Base-by-base conservation (phyloP, 768 basidiomycete species). In the Suillus subaureus region DNA sequence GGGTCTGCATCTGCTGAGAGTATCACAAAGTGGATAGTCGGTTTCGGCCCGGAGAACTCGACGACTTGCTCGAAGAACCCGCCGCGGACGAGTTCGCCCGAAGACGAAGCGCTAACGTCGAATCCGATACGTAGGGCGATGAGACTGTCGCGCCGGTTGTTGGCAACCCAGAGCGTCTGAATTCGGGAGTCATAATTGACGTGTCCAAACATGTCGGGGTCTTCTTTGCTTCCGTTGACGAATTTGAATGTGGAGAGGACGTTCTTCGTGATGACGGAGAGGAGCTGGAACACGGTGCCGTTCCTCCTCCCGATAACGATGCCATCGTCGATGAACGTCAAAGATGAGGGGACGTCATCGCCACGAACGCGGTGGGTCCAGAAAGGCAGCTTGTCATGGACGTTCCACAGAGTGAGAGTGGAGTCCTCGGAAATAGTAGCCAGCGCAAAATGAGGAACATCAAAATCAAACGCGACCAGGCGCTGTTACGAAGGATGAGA, bases 21-120 rank as follows among this genome's bases (percentile, higher is more conserved):
- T 63, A 95, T 93, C 70, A 94, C 92, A 74, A 95, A 93, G 74
- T 94, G 91, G 64, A 95, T 94, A 3, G 93, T 93, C 12, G 93
- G 85, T 75, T 93, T 93, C 35, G 91, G 90, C 40, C 92, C 92
- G 42, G 81, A 81, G 74, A 95, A 95, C 79, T 95, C 93, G 67
- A 89, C 85, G 55, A 92, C 85, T 75, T 94, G 93, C 64, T 94
- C 93, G 45, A 93, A 88, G 72, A 87, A 89, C 40, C 86, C 87
- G 63, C 86, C 82, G 51, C 85, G 82, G 18, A 81, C 78, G 61
- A 93, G 89, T 64, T 91, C 90, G 21, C 87, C 85, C 6, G 58
- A 42, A 31, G 82, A 76, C 49, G 84, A 84, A 49, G 84, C 82
- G 31, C 86, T 81, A 42, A 78, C 73, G 61, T 93, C 91, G 65